A percentile compares a stretch with the other conserved stretches of the same genome.
Evolutionary conservation across 345 rosid species (phyloP).

Genomic region (Citrus medica): DNA sequence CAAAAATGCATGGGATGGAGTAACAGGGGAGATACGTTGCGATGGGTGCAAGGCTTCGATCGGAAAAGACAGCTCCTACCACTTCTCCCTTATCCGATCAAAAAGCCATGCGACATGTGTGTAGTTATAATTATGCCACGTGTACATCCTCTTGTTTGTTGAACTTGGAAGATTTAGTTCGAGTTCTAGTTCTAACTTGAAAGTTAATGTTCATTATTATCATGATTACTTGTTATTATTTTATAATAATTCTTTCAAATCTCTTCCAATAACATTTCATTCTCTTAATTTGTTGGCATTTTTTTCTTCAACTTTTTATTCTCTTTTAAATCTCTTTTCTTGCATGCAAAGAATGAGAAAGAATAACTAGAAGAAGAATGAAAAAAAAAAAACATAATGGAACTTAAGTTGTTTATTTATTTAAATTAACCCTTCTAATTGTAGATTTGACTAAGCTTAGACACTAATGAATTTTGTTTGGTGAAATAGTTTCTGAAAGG

Average conservation of each 20-base stretch:
- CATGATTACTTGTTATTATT: neutral
- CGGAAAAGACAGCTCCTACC: slow-evolving; percentile 40
- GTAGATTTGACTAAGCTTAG: slow-evolving; percentile 14
- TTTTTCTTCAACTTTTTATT: neutral
- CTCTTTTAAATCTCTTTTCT: slow-evolving; percentile 9
- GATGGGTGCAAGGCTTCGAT: slow-evolving; percentile 75
- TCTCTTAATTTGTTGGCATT: neutral
- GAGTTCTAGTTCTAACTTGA: slow-evolving; percentile 13
- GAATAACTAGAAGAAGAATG: neutral
- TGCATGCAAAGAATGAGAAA: slow-evolving; percentile 14
- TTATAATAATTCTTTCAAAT: neutral
- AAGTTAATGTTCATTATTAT: slow-evolving; percentile 8
- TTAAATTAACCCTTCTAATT: slow-evolving; percentile 9
- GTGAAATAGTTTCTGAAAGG: slow-evolving; percentile 29
- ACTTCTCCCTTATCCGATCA: neutral
- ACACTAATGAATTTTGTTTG: neutral
- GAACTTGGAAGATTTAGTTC: no score
- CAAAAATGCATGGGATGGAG: slow-evolving; percentile 26
- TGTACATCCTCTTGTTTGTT: neutral
- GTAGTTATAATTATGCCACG: slow-evolving; percentile 11
- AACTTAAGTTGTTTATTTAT: neutral
- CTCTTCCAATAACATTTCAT: neutral
- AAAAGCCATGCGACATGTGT: neutral
- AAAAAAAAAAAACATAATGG: no score
- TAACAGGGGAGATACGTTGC: slow-evolving; percentile 48